Base-by-base conservation (phyloP, 352 stramenopile genomes). In the Aphanomyces invadans region DNA sequence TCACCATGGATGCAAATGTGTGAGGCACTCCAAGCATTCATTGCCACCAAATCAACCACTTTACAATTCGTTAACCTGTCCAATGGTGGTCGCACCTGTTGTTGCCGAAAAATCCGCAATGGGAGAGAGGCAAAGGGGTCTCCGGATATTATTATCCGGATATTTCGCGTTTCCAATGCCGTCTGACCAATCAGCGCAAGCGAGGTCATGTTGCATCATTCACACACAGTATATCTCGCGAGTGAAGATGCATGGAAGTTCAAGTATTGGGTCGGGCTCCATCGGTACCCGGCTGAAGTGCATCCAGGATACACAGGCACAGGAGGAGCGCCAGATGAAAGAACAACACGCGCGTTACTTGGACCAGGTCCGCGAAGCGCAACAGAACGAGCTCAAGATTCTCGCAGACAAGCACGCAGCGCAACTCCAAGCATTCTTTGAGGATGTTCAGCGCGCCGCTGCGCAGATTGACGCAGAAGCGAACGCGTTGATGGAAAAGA, bases 131-230 rank as follows among this genome's bases (percentile, higher is more conserved):
- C 44, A 52, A n/a, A 26, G 7, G 19, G 9, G 12, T 25, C 7
- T 26, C 29, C 49, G 49, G 49, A 57, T 32, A 57, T 23, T 42
- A n/a, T 57, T 57, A 57, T 57, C 49, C 49, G 49, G 19, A 54
- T 7, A 57, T 33, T 42, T 15, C 36, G 15, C 36, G 36, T 15
- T 39, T 38, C 2, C 11, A 26, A 39, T 26, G 19, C 11, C 29
- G 19, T n/a, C 19, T 29, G 49, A 19, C 49, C 49, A 57, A 57
- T 57, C 49, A 57, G 25, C 2, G 49, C 23, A 11, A 21, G n/a
- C 21, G 19, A 32, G 49, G 11, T 15, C 15, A 42, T 42, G 36
- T 15, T 42, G 36, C 36, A 42, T n/a, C n/a, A n/a, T n/a, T n/a
- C 36, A 42, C 15, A 15, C 7, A 15, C 15, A 42, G 7, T 42